Conservation (phyloP, 2,329 filamentous ascomycete genomes). For the Cyanodermella asteris region DNA sequence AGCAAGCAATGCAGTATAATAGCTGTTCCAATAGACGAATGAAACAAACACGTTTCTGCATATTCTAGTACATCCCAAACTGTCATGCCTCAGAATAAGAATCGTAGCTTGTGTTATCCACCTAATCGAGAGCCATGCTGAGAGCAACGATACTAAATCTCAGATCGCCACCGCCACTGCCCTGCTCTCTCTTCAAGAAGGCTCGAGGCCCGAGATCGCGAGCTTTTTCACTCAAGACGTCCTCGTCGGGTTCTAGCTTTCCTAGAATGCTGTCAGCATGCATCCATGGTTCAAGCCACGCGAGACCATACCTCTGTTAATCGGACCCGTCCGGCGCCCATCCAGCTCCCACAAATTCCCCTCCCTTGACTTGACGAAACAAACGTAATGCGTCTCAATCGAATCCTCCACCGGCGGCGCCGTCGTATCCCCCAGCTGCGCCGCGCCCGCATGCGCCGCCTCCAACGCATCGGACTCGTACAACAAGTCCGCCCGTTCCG, state of each 20-base stretch:
- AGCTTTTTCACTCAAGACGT: conserved; percentile 54
- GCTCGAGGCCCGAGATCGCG: conserved; percentile 44
- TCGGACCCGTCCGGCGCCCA: conserved; percentile 48
- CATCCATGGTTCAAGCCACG: too few species aligned
- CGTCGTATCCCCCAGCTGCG: conserved; percentile 51
- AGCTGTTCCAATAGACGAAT: too few species aligned
- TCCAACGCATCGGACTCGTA: conserved; percentile 60
- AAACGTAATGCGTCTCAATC: conserved; percentile 89
- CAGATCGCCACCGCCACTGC: conserved; percentile 33
- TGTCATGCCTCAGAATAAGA: too few species aligned
- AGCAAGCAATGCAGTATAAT: too few species aligned
- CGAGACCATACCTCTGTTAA: too few species aligned
- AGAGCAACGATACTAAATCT: conserved; percentile 42
- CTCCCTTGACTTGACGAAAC: conserved; percentile 60
- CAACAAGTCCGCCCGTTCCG: conserved; percentile 47
- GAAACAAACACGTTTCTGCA: too few species aligned
- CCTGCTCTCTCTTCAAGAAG: conserved; percentile 36
- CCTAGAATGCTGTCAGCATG: too few species aligned
- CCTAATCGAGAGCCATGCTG: conserved; percentile 33
- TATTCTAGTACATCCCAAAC: too few species aligned
- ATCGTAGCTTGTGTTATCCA: too few species aligned
- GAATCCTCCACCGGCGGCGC: conserved; percentile 60
- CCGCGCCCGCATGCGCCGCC: conserved; percentile 55
- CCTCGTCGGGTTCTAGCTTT: conserved; percentile 35
- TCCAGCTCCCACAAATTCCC: conserved; percentile 65